Base-by-base conservation (phyloP, 2,329 filamentous ascomycete genomes). In the Ascocoryne sarcoides region DNA sequence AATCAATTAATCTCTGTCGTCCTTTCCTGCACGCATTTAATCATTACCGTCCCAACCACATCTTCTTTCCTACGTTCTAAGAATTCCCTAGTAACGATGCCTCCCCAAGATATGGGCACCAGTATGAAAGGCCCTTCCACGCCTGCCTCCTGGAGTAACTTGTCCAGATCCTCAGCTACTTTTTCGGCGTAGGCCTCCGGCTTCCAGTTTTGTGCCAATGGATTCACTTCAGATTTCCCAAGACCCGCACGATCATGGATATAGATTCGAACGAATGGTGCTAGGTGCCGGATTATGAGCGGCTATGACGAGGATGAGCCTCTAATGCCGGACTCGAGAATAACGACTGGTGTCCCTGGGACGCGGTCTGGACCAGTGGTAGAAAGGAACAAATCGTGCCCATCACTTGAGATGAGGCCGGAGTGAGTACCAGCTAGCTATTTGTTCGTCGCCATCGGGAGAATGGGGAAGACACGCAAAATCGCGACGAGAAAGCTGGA, bases 171-270 rank as follows among this genome's bases (percentile, higher is more conserved):
- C 2, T 31, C n/a, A n/a, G n/a, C n/a, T n/a, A n/a, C n/a, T n/a
- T n/a, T 29, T 8, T 20, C 37, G 10, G 45, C 39, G 20, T 42
- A 41, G 9, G 32, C 34, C 8, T 47, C 39, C 15, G 32, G 39
- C n/a, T n/a, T n/a, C n/a, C n/a, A n/a, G n/a, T n/a, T n/a, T n/a
- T n/a, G n/a, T 16, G 30, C 7, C 14, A 32, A 16, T 4, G 30
- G 28, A 2, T 39, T 34, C 17, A 16, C 14, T 18, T 47, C 46
- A 40, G 53, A 56, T 12, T 42, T 45, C 7, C 49, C 54, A 23
- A 53, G 43, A 4, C 53, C 54, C 14, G 51, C 44, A 12, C 52
- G 52, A 42, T 56, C 53, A 18, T 57, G 56, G 21, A 44, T 40
- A 4, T 54, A 29, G 18, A 43, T 47, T 14, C 52, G 46, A 35